Evolutionary conservation across 2,329 filamentous ascomycete genomes (phyloP).

Genomic region (Mollisiaceae sp.): DNA sequence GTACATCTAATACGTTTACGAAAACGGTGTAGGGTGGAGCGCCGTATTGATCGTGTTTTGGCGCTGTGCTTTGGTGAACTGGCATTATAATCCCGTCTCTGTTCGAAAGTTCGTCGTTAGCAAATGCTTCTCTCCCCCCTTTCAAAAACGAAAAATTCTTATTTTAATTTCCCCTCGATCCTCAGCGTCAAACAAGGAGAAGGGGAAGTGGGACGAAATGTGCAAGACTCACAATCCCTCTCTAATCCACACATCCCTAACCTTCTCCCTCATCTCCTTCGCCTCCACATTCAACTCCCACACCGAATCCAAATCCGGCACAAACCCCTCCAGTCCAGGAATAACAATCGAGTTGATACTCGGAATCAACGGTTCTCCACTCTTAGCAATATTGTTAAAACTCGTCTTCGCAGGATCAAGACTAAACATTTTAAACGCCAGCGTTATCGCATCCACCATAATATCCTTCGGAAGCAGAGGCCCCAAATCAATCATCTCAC

Average conservation of each 20-base stretch:
- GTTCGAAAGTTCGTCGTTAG: not conserved
- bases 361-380: constrained; percentile 51
- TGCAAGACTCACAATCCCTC: constrained; percentile 32
- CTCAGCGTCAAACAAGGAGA: not conserved
- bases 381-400: constrained; percentile 12
- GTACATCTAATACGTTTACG: constrained; percentile 57
- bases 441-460: not conserved
- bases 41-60: constrained; percentile 56
- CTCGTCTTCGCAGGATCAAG: constrained; percentile 21
- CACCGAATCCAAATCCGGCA: constrained; percentile 9
- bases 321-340: constrained; percentile 29
- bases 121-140: not conserved
- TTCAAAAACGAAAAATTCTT: too few relatives aligned
- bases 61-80: constrained; percentile 53
- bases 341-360: constrained; percentile 44
- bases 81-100: constrained; percentile 19
- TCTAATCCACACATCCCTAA: constrained; percentile 50
- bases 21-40: constrained; percentile 53
- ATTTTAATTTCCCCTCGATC: not conserved
- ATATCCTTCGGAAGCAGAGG: constrained; percentile 7
- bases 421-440: constrained; percentile 19
- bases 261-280: constrained; percentile 40
- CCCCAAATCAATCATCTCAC: constrained; percentile 48
- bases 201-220: too few relatives aligned
- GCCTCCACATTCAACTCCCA: constrained; percentile 25